These are phyloP conservation scores for Neurospora sp. DNA, from an alignment of 495 filamentous ascomycete genomes.

Conservation along the genomic window DNA sequence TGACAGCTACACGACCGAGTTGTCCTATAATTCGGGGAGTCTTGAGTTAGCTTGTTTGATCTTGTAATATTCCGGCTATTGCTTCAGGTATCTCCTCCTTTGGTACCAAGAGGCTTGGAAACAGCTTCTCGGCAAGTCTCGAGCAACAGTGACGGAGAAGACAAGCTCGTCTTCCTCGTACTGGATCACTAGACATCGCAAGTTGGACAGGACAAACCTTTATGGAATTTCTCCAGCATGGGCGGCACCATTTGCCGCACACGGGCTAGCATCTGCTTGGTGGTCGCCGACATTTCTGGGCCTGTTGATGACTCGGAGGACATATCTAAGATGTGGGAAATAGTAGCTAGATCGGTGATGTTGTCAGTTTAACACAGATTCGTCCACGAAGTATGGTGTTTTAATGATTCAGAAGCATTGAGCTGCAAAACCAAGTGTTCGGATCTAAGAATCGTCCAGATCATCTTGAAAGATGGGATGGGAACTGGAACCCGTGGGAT, in stretches of 20 bases:
- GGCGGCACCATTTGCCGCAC: constrained; percentile 89
- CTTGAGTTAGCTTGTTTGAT: constrained; percentile 5
- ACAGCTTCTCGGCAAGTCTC: neutral
- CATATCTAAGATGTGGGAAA: neutral
- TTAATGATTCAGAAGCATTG: neutral
- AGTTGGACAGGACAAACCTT: constrained; percentile 50
- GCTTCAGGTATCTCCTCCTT: too few relatives aligned
- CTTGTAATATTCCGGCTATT: too few relatives aligned
- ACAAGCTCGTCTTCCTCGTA: neutral
- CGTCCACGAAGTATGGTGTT: neutral
- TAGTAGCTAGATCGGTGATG: neutral
- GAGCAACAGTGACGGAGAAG: neutral
- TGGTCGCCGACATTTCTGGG: constrained; percentile 33
- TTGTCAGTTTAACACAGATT: neutral
- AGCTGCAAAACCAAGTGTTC: neutral
- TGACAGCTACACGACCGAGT: constrained; percentile 83
- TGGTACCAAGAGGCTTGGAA: neutral
- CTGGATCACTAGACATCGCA: too few relatives aligned
- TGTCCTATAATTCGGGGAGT: constrained; percentile 54
- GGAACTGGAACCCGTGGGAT: neutral
- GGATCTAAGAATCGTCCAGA: neutral
- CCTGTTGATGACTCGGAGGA: neutral
- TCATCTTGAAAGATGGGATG: neutral
- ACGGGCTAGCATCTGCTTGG: constrained; percentile 61
- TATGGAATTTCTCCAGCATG: constrained; percentile 93